Conservation (phyloP, 495 filamentous ascomycete genomes). For the Aspergillus taichungensis region DNA sequence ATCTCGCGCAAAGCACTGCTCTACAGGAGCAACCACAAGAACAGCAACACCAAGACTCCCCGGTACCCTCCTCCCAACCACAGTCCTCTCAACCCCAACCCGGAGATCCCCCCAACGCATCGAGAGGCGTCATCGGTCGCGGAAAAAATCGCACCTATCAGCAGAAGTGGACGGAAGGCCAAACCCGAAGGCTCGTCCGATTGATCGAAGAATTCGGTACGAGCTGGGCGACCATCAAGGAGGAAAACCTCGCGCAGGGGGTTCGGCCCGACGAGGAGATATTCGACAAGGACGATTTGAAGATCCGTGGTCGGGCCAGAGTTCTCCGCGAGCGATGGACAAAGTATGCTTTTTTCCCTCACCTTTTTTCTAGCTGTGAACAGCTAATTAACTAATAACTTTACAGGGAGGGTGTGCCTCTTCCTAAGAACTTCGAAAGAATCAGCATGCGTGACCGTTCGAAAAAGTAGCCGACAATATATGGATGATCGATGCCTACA, state of each 20-base stretch:
- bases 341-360: slow-evolving; percentile 9
- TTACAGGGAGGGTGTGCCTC: neutral
- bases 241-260: slow-evolving; percentile 17
- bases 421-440: neutral
- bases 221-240: slow-evolving; percentile 21
- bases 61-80: neutral
- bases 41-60: neutral
- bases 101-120: neutral
- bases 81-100: neutral
- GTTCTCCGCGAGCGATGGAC: slow-evolving; percentile 1
- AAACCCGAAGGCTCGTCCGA: slow-evolving; percentile 22
- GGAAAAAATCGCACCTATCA: slow-evolving; percentile 2
- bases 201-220: slow-evolving; percentile 15
- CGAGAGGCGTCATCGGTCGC: neutral
- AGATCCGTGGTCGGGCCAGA: slow-evolving; percentile 70
- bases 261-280: slow-evolving; percentile 13
- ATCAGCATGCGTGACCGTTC: neutral
- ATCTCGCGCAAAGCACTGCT: neutral
- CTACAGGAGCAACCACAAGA: neutral
- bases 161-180: slow-evolving; percentile 8
- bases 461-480: no score
- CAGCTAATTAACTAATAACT: neutral
- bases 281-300: slow-evolving; percentile 59
- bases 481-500: no score
- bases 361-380: neutral